These are phyloP conservation scores for Luffa aegyptiaca DNA, from an alignment of 306 rosid species.

Conservation along the genomic window DNA sequence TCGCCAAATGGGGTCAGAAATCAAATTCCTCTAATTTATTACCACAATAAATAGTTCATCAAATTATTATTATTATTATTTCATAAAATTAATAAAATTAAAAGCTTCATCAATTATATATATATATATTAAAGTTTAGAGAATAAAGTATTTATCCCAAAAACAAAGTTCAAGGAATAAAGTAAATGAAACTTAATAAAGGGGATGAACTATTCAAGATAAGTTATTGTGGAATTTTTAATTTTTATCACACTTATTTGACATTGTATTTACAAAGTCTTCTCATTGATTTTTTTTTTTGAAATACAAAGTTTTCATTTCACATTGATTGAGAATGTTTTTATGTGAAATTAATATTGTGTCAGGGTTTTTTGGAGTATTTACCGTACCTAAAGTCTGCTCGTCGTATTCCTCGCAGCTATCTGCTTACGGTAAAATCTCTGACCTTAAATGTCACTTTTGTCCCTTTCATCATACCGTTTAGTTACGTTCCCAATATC, in stretches of 20 bases:
- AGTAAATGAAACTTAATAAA: not conserved
- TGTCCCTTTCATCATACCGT: conserved; percentile 1
- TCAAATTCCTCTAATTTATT: not conserved
- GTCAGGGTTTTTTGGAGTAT: conserved; percentile 86
- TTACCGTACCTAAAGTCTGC: conserved; percentile 70
- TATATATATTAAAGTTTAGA: not conserved
- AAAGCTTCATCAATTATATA: not conserved
- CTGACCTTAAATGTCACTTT: not conserved
- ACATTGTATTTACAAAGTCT: not conserved
- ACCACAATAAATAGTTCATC: not conserved
- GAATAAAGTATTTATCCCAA: not conserved
- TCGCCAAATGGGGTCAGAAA: conserved; percentile 57
- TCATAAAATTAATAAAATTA: not conserved
- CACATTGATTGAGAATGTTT: not conserved
- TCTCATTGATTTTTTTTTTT: too few species aligned
- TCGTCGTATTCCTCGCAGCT: conserved; percentile 61
- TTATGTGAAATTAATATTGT: not conserved
- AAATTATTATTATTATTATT: not conserved
- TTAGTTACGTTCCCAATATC: not conserved
- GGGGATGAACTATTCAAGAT: not conserved
- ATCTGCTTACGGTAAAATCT: conserved; percentile 59
- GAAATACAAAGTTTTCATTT: too few species aligned
- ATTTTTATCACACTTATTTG: not conserved
- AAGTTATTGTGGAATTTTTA: not conserved
- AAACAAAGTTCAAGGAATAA: not conserved